Conservation (phyloP, 192 early-diverging fungal genomes). For the Diversispora eburnea region DNA sequence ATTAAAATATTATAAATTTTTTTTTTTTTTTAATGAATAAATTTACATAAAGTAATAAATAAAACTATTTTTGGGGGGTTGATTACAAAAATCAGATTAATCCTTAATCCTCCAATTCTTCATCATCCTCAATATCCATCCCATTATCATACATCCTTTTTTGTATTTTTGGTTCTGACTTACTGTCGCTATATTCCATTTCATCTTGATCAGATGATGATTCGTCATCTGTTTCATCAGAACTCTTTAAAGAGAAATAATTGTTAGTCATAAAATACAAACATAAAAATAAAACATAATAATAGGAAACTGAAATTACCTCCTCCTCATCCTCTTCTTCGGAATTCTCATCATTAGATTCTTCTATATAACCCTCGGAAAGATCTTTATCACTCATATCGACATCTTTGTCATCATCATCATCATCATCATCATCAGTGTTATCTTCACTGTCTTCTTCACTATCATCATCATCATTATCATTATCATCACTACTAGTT, state of each 20-base stretch:
- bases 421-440: constrained; percentile 12
- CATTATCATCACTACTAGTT: constrained; percentile 31
- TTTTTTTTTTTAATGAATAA: no score
- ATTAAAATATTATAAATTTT: no score
- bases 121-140: constrained; percentile 25
- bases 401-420: constrained; percentile 30
- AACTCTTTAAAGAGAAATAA: neutral
- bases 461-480: constrained; percentile 31
- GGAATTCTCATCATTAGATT: neutral
- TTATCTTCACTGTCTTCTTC: constrained; percentile 32
- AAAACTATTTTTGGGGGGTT: no score
- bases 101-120: constrained; percentile 34
- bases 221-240: neutral
- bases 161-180: no score
- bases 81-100: neutral
- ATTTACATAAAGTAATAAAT: no score
- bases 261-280: no score
- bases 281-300: no score
- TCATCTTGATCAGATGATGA: constrained; percentile 22
- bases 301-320: no score
- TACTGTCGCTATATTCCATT: neutral
- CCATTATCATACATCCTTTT: neutral
- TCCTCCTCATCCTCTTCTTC: neutral
- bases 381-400: constrained; percentile 22
- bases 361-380: constrained; percentile 16